Evolutionary conservation across 208 protist species (phyloP).

Genomic region (Trypanosoma melophagium): DNA sequence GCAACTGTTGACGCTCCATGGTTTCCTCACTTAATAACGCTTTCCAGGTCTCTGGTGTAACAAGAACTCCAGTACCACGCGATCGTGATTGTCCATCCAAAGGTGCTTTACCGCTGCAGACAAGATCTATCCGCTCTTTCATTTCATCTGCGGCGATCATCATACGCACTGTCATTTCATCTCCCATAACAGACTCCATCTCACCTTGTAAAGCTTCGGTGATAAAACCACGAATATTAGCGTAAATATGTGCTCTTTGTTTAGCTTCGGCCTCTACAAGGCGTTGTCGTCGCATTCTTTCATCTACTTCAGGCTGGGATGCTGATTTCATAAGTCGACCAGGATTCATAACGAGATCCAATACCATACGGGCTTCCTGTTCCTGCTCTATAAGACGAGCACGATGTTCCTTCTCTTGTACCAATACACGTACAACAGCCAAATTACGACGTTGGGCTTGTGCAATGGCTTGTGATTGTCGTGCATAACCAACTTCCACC

Average conservation of each 20-base stretch:
- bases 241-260: slow-evolving; percentile 23
- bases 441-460: slow-evolving; percentile 49
- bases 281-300: slow-evolving; percentile 5
- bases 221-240: slow-evolving; percentile 21
- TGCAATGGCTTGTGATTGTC: slow-evolving; percentile 59
- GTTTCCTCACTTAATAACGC: slow-evolving; percentile 49
- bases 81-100: slow-evolving; percentile 9
- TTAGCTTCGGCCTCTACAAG: slow-evolving; percentile 26
- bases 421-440: slow-evolving; percentile 35
- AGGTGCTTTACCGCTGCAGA: slow-evolving; percentile 18
- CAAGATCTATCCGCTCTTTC: slow-evolving; percentile 53
- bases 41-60: slow-evolving; percentile 36
- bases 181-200: slow-evolving; percentile 41
- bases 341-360: slow-evolving; percentile 61
- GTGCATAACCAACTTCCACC: slow-evolving; percentile 60
- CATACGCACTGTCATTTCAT: slow-evolving; percentile 57
- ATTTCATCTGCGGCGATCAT: slow-evolving; percentile 57
- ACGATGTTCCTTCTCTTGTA: slow-evolving; percentile 52
- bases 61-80: not conserved
- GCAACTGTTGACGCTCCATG: slow-evolving; percentile 38
- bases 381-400: slow-evolving; percentile 43
- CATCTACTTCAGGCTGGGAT: slow-evolving; percentile 19
- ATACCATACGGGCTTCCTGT: slow-evolving; percentile 30
- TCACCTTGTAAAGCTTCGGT: slow-evolving; percentile 26
- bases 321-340: not conserved